Evolutionary conservation across 306 rosid species (phyloP).

Genomic region (Ochetophila trinervis): DNA sequence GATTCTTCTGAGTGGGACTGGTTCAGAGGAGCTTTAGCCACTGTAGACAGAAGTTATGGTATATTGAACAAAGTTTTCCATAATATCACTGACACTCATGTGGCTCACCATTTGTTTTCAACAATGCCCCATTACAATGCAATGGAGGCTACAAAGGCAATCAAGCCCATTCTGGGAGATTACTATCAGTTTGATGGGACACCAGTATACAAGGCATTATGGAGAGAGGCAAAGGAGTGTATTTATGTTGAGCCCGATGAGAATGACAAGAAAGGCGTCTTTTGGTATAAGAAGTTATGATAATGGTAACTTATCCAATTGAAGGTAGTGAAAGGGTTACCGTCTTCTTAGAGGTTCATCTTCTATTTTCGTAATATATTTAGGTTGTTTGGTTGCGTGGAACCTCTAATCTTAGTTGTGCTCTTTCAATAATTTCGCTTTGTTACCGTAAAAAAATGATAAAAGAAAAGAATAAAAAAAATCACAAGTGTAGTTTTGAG

Average conservation of each 20-base stretch:
- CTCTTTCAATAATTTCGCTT: background rate
- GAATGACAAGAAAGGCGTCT: conserved; percentile 46
- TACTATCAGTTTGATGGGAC: conserved; percentile 72
- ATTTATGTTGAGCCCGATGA: conserved; percentile 73
- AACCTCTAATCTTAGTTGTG: background rate
- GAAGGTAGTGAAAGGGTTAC: conserved; percentile 2
- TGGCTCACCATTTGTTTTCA: conserved; percentile 88
- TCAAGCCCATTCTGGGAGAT: conserved; percentile 63
- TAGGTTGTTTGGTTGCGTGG: conserved; percentile 8
- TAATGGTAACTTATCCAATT: background rate
- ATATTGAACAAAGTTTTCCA: conserved; percentile 90
- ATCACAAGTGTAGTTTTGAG: background rate
- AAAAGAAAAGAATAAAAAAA: background rate
- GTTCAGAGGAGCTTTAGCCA: conserved; percentile 90
- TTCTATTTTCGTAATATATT: conserved; percentile 13
- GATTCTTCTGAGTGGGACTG: conserved; percentile 93
- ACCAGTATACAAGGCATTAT: conserved; percentile 58
- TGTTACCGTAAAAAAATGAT: background rate
- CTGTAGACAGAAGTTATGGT: conserved; percentile 89
- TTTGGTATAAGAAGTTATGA: conserved; percentile 74
- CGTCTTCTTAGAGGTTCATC: background rate
- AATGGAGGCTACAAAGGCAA: conserved; percentile 84
- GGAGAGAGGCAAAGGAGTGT: conserved; percentile 79
- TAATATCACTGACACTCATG: conserved; percentile 92
- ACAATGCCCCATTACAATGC: conserved; percentile 93